These are phyloP conservation scores for Anaeramoeba ignava DNA, from an alignment of 78 protist genomes.

Conservation along the genomic window DNA sequence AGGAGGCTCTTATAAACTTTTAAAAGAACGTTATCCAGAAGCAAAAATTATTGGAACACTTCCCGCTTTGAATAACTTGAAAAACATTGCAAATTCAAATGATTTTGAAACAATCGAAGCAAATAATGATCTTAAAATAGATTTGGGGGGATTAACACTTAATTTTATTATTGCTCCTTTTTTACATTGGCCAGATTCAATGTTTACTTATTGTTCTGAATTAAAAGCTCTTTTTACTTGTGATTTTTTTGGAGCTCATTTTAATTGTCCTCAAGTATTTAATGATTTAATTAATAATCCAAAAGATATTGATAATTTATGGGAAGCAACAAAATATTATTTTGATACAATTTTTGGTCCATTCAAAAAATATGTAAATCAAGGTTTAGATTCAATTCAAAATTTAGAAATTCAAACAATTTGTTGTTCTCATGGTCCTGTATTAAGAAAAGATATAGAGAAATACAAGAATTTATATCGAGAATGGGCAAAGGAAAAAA, in stretches of 20 bases:
- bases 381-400: neutral
- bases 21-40: neutral
- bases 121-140: neutral
- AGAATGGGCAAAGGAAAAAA: neutral
- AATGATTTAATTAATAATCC: neutral
- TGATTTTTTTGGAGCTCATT: slow-evolving; percentile 11
- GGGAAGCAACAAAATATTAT: neutral
- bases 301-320: neutral
- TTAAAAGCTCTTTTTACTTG: slow-evolving; percentile 12
- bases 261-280: neutral
- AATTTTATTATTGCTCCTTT: slow-evolving; percentile 8
- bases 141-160: neutral
- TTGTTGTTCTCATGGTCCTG: neutral
- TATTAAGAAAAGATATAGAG: neutral
- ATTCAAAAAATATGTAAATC: neutral
- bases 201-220: slow-evolving; percentile 9
- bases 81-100: no score
- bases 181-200: slow-evolving; percentile 18
- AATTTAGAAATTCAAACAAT: neutral
- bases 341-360: slow-evolving; percentile 9
- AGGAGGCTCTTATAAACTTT: neutral
- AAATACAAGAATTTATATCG: neutral
- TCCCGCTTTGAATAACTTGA: neutral
- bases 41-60: neutral
- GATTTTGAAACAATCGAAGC: no score